These are phyloP conservation scores for Talaromyces islandicus DNA, from an alignment of 2,329 filamentous ascomycete species.

Conservation along the genomic window DNA sequence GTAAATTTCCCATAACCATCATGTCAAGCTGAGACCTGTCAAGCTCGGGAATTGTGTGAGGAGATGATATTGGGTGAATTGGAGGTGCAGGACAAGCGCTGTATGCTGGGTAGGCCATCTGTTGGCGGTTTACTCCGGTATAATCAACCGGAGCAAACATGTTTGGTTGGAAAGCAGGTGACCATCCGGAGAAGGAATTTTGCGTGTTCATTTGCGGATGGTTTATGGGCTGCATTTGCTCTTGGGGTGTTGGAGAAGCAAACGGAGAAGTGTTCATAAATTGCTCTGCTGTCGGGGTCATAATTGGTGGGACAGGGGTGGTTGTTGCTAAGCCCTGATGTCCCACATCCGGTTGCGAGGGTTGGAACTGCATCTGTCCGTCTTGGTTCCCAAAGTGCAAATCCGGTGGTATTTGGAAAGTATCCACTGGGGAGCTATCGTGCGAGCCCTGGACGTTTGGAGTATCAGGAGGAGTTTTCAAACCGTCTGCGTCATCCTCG, in stretches of 20 bases:
- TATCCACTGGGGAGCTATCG: slow-evolving; percentile 17
- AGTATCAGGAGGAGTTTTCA: slow-evolving; percentile 14
- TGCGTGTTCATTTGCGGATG: slow-evolving; percentile 18
- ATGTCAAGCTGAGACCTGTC: slow-evolving; percentile 4
- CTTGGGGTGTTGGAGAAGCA: slow-evolving; percentile 17
- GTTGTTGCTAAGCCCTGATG: slow-evolving; percentile 20
- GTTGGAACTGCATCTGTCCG: slow-evolving; percentile 16
- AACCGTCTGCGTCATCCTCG: slow-evolving; percentile 17
- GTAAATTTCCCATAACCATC: slow-evolving; percentile 6
- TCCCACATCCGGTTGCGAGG: slow-evolving; percentile 15
- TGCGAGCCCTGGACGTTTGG: slow-evolving; percentile 15
- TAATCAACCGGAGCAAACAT: slow-evolving; percentile 30
- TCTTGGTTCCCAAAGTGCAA: slow-evolving; percentile 21
- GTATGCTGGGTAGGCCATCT: slow-evolving; percentile 22
- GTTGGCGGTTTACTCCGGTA: slow-evolving; percentile 16
- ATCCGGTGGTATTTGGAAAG: slow-evolving; percentile 23
- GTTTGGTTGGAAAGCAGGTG: slow-evolving; percentile 26
- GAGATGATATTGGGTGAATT: slow-evolving; percentile 2
- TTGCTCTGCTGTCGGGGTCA: slow-evolving; percentile 24
- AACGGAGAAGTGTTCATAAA: slow-evolving; percentile 23
- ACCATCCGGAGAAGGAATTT: slow-evolving; percentile 24
- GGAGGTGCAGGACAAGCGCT: slow-evolving; percentile 21
- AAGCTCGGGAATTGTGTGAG: slow-evolving; percentile 10
- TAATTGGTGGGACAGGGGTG: slow-evolving; percentile 21
- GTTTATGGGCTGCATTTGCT: slow-evolving; percentile 15